A percentile compares a stretch with the other conserved stretches of the same genome.
phyloP scores from a whole-genome alignment of 352 stramenopile species.

The Phytophthora cactorum region DNA sequence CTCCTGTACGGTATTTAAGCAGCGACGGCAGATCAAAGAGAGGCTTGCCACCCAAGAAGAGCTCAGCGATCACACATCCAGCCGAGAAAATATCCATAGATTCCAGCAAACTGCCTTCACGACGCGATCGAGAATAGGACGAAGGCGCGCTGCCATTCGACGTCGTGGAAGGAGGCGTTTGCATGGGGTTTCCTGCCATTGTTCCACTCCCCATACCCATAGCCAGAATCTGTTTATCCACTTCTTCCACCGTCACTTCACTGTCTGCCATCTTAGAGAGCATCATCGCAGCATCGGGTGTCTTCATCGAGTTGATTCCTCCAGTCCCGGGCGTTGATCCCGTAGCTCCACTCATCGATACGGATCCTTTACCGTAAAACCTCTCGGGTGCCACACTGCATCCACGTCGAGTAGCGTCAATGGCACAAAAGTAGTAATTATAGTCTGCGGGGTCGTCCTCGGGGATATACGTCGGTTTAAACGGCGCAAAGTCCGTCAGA shows the following conservation, averaged over 20 bases:
- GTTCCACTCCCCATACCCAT: conserved; percentile 50
- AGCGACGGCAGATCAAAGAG: conserved; percentile 95
- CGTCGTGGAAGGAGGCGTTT: conserved; percentile 30
- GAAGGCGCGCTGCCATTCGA: conserved; percentile 35
- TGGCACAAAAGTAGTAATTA: conserved; percentile 95
- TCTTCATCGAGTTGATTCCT: conserved; percentile 40
- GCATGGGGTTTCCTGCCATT: conserved; percentile 32
- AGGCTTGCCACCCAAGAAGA: conserved; percentile 95
- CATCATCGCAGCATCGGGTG: conserved; percentile 65
- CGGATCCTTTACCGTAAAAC: conserved; percentile 55
- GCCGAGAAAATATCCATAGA: conserved; percentile 99
- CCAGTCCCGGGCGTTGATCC: conserved; percentile 20
- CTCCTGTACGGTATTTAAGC: conserved; percentile 85
- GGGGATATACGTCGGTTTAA: conserved; percentile 95
- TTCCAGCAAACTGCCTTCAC: conserved; percentile 70
- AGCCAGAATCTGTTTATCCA: conserved; percentile 75
- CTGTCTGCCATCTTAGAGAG: conserved; percentile 77
- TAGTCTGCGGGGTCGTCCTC: conserved; percentile 96
- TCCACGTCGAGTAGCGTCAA: conserved; percentile 84
- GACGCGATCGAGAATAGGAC: conserved; percentile 51
- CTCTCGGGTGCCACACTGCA: conserved; percentile 97
- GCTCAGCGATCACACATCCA: conserved; percentile 97
- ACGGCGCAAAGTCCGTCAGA: conserved; percentile 96
- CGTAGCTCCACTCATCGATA: conserved; percentile 6
- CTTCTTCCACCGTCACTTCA: conserved; percentile 71